Evolutionary conservation across 257 asterid genomes (phyloP), one percentile per base, ranked within the genome.

Genomic region (Ocimum tenuiflorum): DNA sequence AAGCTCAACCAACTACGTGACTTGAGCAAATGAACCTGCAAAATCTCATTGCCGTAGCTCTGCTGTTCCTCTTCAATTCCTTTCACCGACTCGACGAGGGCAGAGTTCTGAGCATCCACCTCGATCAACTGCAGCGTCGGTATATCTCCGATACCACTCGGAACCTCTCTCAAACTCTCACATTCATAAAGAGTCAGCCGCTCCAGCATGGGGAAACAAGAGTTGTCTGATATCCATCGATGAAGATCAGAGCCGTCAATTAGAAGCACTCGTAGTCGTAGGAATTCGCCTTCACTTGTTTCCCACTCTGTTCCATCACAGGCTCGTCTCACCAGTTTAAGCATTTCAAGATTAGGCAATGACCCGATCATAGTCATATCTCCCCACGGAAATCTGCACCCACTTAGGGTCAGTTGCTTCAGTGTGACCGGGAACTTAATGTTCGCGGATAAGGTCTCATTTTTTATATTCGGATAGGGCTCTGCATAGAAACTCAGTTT

Each of bases 71-170:
- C 74, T 59, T 58, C 9, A 1, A 72, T 54, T 6, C 36, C 2
- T 27, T 15, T 55, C 42, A 54, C 45, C 10, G 64, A 67, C n/a
- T 52, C 55, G 35, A 53, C 55, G 36, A 54, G 1, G 10, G 49
- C 18, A 0, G 7, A n/a, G 31, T 27, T 27, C 31, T 4, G 2
- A 4, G 31, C 31, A 27, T 27, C 31, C 31, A 27, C 31, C 31
- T 67, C 65, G 11, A 73, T 65, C 43, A 49, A 13, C 15, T 51
- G 9, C 29, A 74, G 71, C 0, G 75, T 74, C n/a, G 69, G 39
- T 13, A 61, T 62, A 2, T 75, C 72, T 13, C 73, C 76, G 5
- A 70, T 41, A 4, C 14, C 60, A 14, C 9, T 3, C 0, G 80
- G 80, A 12, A 75, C 64, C 65, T 47, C 65, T 29, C 31, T 27